phyloP scores from a whole-genome alignment of 805 yeast species.

The Ogataea saltuana region DNA sequence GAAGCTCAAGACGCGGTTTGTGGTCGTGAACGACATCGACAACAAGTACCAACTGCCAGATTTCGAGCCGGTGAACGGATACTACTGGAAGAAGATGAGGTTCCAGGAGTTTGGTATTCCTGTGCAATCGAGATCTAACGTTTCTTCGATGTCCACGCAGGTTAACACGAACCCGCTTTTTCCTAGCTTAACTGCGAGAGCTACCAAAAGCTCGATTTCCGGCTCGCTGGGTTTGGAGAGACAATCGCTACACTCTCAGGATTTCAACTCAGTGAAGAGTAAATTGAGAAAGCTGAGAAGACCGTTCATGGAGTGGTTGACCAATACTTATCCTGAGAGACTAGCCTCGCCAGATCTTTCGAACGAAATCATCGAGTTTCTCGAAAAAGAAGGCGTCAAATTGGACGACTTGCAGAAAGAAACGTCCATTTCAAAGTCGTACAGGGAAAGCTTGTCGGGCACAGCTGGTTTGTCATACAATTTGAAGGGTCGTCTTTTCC shows the following conservation, averaged over 20 bases:
- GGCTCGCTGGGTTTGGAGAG: constrained; percentile 26
- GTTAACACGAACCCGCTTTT: constrained; percentile 42
- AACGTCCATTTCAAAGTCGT: constrained; percentile 20
- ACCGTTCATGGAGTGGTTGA: constrained; percentile 57
- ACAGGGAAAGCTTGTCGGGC: constrained; percentile 44
- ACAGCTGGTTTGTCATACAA: constrained; percentile 76
- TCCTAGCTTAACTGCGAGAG: constrained; percentile 28
- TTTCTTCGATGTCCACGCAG: constrained; percentile 8
- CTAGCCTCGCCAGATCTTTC: constrained; percentile 37
- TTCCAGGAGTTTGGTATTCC: constrained; percentile 69
- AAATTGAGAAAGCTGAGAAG: constrained; percentile 48
- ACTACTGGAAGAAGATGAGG: constrained; percentile 59
- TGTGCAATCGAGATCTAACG: constrained; percentile 30
- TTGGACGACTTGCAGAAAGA: constrained; percentile 11
- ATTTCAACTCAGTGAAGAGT: constrained; percentile 34
- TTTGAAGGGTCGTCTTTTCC: constrained; percentile 65
- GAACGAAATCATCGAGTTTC: constrained; percentile 42
- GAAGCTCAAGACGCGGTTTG: constrained; percentile 55
- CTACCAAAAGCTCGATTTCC: constrained; percentile 30
- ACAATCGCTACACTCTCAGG: constrained; percentile 23
- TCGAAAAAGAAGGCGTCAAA: constrained; percentile 31
- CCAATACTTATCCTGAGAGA: constrained; percentile 49
- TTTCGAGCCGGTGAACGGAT: constrained; percentile 63
- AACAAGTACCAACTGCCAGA: constrained; percentile 67
- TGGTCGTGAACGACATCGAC: constrained; percentile 67